Base-by-base conservation (phyloP, 495 filamentous ascomycete genomes). In the Lasiosphaeria hispida region DNA sequence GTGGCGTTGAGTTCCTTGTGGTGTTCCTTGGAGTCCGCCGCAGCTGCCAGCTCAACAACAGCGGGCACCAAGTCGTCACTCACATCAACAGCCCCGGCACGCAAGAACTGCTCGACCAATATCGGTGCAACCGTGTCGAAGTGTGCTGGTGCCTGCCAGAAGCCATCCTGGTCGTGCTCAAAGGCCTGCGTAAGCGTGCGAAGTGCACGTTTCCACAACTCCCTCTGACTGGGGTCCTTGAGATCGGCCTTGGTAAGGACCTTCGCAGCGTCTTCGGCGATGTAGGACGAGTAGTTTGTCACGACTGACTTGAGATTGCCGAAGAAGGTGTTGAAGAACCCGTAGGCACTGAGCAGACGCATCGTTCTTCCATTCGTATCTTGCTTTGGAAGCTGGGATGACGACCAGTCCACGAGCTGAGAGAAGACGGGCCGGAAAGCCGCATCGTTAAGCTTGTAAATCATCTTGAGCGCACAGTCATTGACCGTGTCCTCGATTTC, bases 391-490 rank as follows among this genome's bases (percentile, higher is more conserved):
- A 79, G 72, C 55, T 57, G 75, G 56, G 57, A 72, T 66, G 18
- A 74, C 0, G 88, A 83, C 91, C 91, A 96, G 35, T 96, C 91
- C 18, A 92, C 77, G 6, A 96, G 72, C 53, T 85, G 83, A 13
- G 83, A 79, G 70, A 97, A 97, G 50, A 97, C 84, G 0, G 94
- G 94, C n/a, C 92, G 83, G 83, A 97, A 98, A 14, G 88, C 83
- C n/a, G 87, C 84, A 71, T 98, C 95, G 72, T 96, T 97, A 17
- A 97, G 81, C 79, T 97, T 97, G 75, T 95, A 89, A 49, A 94
- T 88, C 85, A 96, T 92, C 69, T 90, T 88, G 39, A 97, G 83
- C 0, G 84, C 85, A 2, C 85, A 78, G 10, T 86, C 78, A 61
- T 89, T 84, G 53, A 90, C 62, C 3, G 74, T 65, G 34, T 74